Evolutionary conservation across 768 basidiomycete species (phyloP).

Genomic region (Kwoniella sp.): DNA sequence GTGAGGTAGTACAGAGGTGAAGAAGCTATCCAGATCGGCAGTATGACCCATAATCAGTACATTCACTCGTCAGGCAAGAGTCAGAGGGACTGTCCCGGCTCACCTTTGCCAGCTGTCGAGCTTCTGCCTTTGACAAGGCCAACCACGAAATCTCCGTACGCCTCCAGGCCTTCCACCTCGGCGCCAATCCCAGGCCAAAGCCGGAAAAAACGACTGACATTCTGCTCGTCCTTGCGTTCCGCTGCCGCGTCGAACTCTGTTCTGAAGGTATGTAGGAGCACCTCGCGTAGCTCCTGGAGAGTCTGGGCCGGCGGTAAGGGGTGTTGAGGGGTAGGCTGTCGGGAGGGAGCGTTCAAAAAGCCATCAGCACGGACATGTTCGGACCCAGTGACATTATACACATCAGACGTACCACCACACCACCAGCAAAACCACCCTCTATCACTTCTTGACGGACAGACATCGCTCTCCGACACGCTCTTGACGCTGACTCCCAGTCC

Average conservation of each 20-base stretch:
- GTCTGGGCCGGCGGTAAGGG: slow-evolving; percentile 85
- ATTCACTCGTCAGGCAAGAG: too few species aligned
- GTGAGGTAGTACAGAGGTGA: slow-evolving; percentile 91
- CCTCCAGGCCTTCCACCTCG: slow-evolving; percentile 85
- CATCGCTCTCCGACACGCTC: slow-evolving; percentile 90
- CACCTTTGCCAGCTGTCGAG: slow-evolving; percentile 81
- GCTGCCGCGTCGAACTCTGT: slow-evolving; percentile 83
- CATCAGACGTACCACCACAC: slow-evolving; percentile 70
- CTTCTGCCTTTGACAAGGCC: slow-evolving; percentile 79
- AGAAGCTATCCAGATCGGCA: slow-evolving; percentile 64
- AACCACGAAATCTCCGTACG: slow-evolving; percentile 90
- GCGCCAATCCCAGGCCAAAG: slow-evolving; percentile 94
- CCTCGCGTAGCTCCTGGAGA: slow-evolving; percentile 71
- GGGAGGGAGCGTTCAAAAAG: slow-evolving; percentile 4
- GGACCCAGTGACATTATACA: neutral
- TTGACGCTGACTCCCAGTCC: slow-evolving; percentile 94
- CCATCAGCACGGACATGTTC: too few species aligned
- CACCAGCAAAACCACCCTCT: slow-evolving; percentile 80
- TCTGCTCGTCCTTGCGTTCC: slow-evolving; percentile 74
- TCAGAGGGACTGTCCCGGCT: slow-evolving; percentile 30
- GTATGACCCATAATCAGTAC: neutral
- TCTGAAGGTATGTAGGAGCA: slow-evolving; percentile 75
- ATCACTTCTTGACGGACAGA: slow-evolving; percentile 75
- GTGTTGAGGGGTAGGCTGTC: slow-evolving; percentile 83
- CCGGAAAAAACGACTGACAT: slow-evolving; percentile 92